These are phyloP conservation scores for Bruguiera sexangula DNA, from an alignment of 345 rosid genomes.

Conservation along the genomic window DNA sequence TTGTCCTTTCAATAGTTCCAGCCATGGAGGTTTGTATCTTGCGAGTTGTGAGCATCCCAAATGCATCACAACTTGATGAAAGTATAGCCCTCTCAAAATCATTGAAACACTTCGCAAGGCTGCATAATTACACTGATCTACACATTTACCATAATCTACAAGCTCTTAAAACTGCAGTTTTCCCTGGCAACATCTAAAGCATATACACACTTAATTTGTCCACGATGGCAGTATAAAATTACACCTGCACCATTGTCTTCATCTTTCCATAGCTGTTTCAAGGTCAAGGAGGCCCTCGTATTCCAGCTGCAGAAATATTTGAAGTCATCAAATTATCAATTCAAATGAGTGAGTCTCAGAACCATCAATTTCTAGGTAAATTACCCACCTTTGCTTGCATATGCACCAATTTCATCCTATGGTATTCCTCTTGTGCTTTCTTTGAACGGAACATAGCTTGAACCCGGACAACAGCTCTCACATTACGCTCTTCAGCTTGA, in stretches of 20 bases:
- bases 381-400: constrained; percentile 59
- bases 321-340: neutral
- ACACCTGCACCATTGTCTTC: constrained; percentile 1
- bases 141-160: constrained; percentile 23
- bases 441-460: constrained; percentile 95
- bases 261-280: constrained; percentile 30
- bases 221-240: neutral
- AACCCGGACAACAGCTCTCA: constrained; percentile 75
- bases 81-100: constrained; percentile 7
- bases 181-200: neutral
- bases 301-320: constrained; percentile 58
- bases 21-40: too few relatives aligned
- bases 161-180: neutral
- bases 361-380: constrained; percentile 3
- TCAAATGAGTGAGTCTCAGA: neutral
- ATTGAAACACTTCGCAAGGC: constrained; percentile 17
- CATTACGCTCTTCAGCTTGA: constrained; percentile 91
- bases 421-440: constrained; percentile 87
- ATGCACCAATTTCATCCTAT: constrained; percentile 72
- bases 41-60: too few relatives aligned
- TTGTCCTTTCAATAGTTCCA: too few relatives aligned
- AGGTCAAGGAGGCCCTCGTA: constrained; percentile 34
- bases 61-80: too few relatives aligned
- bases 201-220: neutral
- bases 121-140: constrained; percentile 11